Evolutionary conservation across 177 flowering plant genomes (phyloP), one percentile per base, ranked within the genome.

Genomic region (Vitis hybrid): DNA sequence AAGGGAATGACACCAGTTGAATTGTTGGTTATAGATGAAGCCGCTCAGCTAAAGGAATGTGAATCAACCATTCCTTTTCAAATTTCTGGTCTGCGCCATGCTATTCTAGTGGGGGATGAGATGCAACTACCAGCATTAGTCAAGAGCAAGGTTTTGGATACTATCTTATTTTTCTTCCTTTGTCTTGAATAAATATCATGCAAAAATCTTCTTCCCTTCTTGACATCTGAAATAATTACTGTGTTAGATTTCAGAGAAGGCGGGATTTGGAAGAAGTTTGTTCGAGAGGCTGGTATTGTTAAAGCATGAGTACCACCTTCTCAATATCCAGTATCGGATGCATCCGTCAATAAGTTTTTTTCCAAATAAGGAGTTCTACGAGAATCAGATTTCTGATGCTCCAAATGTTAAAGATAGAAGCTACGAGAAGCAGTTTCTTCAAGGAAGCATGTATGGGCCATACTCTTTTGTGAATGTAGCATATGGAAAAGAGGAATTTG

Each of bases 401-500:
- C 71, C 81, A 5, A 82, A 72, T 64, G 92, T 89, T 17, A 72
- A 30, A 55, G 18, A 59, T 0, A 23, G 26, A 18, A 70, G 77
- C 64, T 78, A 89, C 18, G 54, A 70, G 49, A 79, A 61, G 68
- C 19, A 61, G 17, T 75, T 62, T 68, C 90, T 90, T 68, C 70
- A 64, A 3, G 90, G 87, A 55, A 59, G 32, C 3, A 82, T 87
- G 83, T 91, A 70, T 69, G 88, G 91, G 5, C 21, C 98, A 1
- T 90, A 81, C 75, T 86, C 97, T 1, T 90, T 92, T 65, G 88
- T 92, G 58, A 77, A 86, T 69, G 74, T 90, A 15, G 39, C 76
- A 6, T 63, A 73, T 52, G 92, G 88, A 21, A 82, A 50, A 67
- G 97, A 88, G 65, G 81, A 74, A 51, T 49, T 57, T 50, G 78